These are phyloP conservation scores for Aegle marmelos DNA, from an alignment of 345 rosid genomes.

Conservation along the genomic window DNA sequence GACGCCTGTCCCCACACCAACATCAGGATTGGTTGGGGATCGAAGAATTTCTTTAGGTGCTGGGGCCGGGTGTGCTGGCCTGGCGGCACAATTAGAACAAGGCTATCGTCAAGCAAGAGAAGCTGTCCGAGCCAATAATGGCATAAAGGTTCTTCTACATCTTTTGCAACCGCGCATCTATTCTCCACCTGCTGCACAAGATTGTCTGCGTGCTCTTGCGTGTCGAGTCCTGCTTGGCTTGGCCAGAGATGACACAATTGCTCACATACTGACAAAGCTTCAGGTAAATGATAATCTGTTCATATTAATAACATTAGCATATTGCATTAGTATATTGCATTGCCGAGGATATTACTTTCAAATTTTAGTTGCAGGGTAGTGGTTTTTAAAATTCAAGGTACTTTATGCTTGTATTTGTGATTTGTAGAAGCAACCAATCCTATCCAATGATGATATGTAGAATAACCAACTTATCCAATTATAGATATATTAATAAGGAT, in stretches of 20 bases:
- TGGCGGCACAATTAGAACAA: conserved; percentile 97
- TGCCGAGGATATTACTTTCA: not conserved
- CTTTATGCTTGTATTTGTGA: not conserved
- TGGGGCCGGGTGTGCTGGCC: conserved; percentile 98
- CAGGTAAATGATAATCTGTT: conserved; percentile 49
- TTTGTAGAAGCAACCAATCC: not conserved
- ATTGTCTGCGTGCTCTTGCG: conserved; percentile 91
- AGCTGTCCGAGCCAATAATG: conserved; percentile 92
- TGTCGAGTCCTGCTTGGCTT: conserved; percentile 96
- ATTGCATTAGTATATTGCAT: not conserved
- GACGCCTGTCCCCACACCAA: conserved; percentile 52
- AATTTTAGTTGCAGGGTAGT: not conserved
- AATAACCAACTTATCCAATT: not conserved
- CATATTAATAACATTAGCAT: not conserved
- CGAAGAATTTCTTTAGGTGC: conserved; percentile 91
- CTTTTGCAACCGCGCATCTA: conserved; percentile 90
- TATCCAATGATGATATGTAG: not conserved
- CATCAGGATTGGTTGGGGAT: conserved; percentile 96
- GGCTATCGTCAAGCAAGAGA: conserved; percentile 96
- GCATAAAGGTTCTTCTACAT: conserved; percentile 93
- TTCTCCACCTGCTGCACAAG: conserved; percentile 87
- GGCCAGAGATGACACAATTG: conserved; percentile 95
- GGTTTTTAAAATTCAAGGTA: not conserved
- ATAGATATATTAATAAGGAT: not conserved
- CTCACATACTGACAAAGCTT: conserved; percentile 95